phyloP scores from a whole-genome alignment of 1,284 basidiomycete species.

The Grifola frondosa region DNA sequence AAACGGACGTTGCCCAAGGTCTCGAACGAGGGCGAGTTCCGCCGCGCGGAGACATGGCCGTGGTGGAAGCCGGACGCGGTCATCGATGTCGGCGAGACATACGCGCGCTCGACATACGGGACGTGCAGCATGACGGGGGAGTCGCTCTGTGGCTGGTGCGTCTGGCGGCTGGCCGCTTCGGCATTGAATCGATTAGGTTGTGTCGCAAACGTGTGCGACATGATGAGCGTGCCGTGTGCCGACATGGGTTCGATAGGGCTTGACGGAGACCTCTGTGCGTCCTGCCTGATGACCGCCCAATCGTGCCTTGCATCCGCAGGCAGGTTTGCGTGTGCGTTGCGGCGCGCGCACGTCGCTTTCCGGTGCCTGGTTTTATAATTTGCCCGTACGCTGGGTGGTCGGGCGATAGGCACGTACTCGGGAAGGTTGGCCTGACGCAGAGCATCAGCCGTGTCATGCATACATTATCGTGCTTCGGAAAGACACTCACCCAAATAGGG shows the following conservation, averaged over 20 bases:
- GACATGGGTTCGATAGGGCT: slow-evolving; percentile 8
- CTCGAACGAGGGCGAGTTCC: slow-evolving; percentile 19
- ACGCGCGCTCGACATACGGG: slow-evolving; percentile 26
- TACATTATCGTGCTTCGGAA: no score
- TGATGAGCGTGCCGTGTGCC: slow-evolving; percentile 11
- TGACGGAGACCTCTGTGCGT: slow-evolving; percentile 4
- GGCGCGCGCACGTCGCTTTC: slow-evolving; percentile 61
- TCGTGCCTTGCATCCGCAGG: slow-evolving; percentile 22
- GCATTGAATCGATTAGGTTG: slow-evolving; percentile 14
- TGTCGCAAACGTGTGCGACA: slow-evolving; percentile 23
- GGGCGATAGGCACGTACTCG: slow-evolving; percentile 73
- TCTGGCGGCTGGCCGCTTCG: slow-evolving; percentile 6
- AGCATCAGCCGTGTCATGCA: no score
- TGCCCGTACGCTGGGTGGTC: slow-evolving; percentile 83
- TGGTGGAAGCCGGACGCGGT: slow-evolving; percentile 10
- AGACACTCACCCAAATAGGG: slow-evolving; percentile 70
- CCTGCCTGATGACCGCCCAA: slow-evolving; percentile 27
- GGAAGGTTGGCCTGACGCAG: slow-evolving; percentile 55
- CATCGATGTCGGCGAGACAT: slow-evolving; percentile 12
- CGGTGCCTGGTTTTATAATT: slow-evolving; percentile 62
- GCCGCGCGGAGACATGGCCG: slow-evolving; percentile 3
- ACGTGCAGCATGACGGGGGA: slow-evolving; percentile 30
- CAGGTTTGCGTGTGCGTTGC: slow-evolving; percentile 35
- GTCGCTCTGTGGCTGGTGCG: slow-evolving; percentile 16
- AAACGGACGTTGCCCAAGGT: slow-evolving; percentile 29